Evolutionary conservation across 1,284 basidiomycete species (phyloP), one percentile per base, ranked within the genome.

Genomic region (Neonothopanus nambi): DNA sequence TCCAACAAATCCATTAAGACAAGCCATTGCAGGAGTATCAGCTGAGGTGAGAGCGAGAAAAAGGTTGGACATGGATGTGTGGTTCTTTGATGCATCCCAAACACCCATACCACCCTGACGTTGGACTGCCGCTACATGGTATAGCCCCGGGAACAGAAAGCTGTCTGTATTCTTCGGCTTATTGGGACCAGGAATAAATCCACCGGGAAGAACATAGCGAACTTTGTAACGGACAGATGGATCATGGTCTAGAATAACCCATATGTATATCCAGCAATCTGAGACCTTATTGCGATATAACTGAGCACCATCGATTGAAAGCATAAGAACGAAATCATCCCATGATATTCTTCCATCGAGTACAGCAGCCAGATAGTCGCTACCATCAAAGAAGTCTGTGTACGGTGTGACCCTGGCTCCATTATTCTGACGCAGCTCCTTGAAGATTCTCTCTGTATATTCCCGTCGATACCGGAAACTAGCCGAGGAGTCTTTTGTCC

Each of bases 151-250:
- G 42, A 69, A 72, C 0, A 71, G 41, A 58, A 72, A 76, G 1
- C 70, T 72, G 17, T 76, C 68, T 6, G 68, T 28, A 44, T 70
- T 63, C 42, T 67, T 66, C 0, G 70, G 71, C 20, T 65, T 64
- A 5, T 70, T 61, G 1, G 68, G 71, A 12, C 68, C 68, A 5
- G 17, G 46, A 44, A 44, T 44, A 28, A 26, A 24, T 9, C 42
- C 42, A 26, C 42, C 33, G 5, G 11, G 46, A n/a, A 38, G 18
- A 24, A 37, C 33, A 48, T 37, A 20, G 5, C 21, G 17, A 11
- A 38, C 38, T 41, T 50, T 58, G 49, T 58, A 57, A 0, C 58
- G 56, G 1, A 33, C 2, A 8, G 36, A 37, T 2, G 58, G 58
- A 3, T 30, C 11, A 12, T 50, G 52, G 37, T 59, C 52, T 12